These are phyloP conservation scores for Colletotrichum sp. DNA, from an alignment of 2,329 filamentous ascomycete genomes.

Conservation along the genomic window DNA sequence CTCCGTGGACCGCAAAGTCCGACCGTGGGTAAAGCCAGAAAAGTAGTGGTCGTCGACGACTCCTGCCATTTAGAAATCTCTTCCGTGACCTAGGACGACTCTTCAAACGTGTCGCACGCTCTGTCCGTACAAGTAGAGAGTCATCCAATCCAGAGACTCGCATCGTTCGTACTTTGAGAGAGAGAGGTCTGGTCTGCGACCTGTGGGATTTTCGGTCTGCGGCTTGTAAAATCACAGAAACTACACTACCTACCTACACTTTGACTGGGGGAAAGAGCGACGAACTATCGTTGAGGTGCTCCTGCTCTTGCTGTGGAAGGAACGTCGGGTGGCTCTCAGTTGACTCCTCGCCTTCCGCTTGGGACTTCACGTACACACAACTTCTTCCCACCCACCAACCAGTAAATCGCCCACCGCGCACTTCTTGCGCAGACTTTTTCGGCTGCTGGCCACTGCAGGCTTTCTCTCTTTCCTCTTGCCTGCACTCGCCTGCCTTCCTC, in stretches of 20 bases:
- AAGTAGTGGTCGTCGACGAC: slow-evolving; percentile 15
- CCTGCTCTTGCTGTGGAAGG: slow-evolving; percentile 1
- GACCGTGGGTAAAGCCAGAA: slow-evolving; percentile 19
- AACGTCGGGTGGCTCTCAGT: not conserved
- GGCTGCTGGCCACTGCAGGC: not conserved
- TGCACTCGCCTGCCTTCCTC: not conserved
- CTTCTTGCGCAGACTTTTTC: not conserved
- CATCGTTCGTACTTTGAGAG: slow-evolving; percentile 15
- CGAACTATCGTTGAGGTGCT: not conserved
- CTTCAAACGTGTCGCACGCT: slow-evolving; percentile 17
- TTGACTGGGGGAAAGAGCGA: slow-evolving; percentile 13
- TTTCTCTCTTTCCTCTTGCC: not conserved
- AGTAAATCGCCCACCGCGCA: slow-evolving; percentile 12
- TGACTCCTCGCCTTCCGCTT: slow-evolving; percentile 1
- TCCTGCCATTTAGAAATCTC: slow-evolving; percentile 18
- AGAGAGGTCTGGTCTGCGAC: slow-evolving; percentile 5
- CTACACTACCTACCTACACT: not conserved
- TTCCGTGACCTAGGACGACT: slow-evolving; percentile 19
- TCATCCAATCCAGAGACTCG: slow-evolving; percentile 9
- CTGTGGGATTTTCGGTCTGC: slow-evolving; percentile 4
- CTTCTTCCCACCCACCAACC: not conserved
- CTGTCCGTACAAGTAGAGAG: slow-evolving; percentile 20
- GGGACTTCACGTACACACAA: slow-evolving; percentile 7
- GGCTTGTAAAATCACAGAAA: slow-evolving; percentile 16
- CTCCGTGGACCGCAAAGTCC: slow-evolving; percentile 1